Conservation (phyloP, 768 basidiomycete genomes). For the Xanthoconium stramineum region DNA sequence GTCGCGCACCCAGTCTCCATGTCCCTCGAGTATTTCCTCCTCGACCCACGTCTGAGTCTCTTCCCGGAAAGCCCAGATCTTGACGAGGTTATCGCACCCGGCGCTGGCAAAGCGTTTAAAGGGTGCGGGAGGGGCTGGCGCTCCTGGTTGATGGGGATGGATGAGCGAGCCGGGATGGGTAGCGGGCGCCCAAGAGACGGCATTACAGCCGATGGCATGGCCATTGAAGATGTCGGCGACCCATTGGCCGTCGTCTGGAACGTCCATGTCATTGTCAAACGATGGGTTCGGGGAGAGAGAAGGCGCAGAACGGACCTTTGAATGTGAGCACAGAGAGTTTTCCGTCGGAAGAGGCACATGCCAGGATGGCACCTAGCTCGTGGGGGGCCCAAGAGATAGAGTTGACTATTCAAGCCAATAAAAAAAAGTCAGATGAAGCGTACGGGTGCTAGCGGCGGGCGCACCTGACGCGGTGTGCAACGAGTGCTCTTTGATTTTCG, state of each 20-base stretch:
- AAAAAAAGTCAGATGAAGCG: slow-evolving; percentile 1
- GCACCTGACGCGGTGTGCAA: slow-evolving; percentile 91
- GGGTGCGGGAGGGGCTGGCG: slow-evolving; percentile 40
- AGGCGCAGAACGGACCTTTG: slow-evolving; percentile 65
- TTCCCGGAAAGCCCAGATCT: slow-evolving; percentile 90
- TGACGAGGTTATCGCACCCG: slow-evolving; percentile 94
- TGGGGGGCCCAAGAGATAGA: slow-evolving; percentile 99
- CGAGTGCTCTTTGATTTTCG: slow-evolving; percentile 93
- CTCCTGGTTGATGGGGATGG: slow-evolving; percentile 53
- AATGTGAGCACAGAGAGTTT: slow-evolving; percentile 95
- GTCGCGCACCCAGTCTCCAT: slow-evolving; percentile 97
- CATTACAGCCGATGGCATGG: slow-evolving; percentile 95
- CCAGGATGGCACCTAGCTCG: slow-evolving; percentile 93
- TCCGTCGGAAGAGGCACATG: slow-evolving; percentile 96
- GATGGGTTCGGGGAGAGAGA: neutral
- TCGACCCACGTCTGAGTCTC: slow-evolving; percentile 87
- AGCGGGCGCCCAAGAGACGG: slow-evolving; percentile 96
- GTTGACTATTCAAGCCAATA: slow-evolving; percentile 61
- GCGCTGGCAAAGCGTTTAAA: slow-evolving; percentile 94
- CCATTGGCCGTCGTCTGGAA: slow-evolving; percentile 91
- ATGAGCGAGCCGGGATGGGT: slow-evolving; percentile 83
- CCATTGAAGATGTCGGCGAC: slow-evolving; percentile 93
- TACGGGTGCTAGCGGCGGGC: slow-evolving; percentile 16
- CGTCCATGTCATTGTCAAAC: neutral
- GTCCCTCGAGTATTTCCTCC: slow-evolving; percentile 87